phyloP scores from a whole-genome alignment of 768 basidiomycete genomes.

The Psilocybe cyanescens region DNA sequence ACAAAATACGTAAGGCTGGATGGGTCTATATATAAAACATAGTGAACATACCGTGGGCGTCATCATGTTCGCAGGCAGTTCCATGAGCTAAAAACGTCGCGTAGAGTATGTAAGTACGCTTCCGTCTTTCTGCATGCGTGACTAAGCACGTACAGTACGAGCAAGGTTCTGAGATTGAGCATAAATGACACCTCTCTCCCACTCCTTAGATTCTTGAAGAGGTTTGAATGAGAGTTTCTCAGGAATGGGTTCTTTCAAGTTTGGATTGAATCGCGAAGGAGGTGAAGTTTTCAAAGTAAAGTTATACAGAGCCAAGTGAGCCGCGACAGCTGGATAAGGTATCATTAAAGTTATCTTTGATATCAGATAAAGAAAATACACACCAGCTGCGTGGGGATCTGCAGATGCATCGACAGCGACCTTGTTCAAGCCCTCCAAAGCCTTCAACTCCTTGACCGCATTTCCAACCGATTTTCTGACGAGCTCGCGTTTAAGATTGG shows the following conservation, averaged over 20 bases:
- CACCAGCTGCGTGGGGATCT: conserved; percentile 83
- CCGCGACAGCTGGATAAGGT: conserved; percentile 64
- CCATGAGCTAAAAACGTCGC: conserved; percentile 60
- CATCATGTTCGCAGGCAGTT: conserved; percentile 84
- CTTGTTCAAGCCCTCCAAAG: conserved; percentile 62
- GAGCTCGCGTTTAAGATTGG: conserved; percentile 58
- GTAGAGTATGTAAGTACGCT: not conserved
- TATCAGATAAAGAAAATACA: conserved; percentile 19
- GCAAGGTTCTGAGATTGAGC: conserved; percentile 82
- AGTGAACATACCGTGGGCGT: conserved; percentile 68
- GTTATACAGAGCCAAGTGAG: conserved; percentile 74
- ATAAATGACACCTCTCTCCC: conserved; percentile 76
- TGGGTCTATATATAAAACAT: not conserved
- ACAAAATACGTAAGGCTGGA: not conserved
- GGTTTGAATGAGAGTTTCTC: conserved; percentile 55
- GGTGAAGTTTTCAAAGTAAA: conserved; percentile 81
- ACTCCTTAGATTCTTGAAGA: conserved; percentile 52
- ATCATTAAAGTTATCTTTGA: not conserved
- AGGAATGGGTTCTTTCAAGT: conserved; percentile 51
- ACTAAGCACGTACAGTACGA: conserved; percentile 55
- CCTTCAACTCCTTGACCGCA: conserved; percentile 71
- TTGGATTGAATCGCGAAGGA: conserved; percentile 67
- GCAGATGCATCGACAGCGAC: conserved; percentile 64
- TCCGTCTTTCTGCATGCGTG: conserved; percentile 1
- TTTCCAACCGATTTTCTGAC: conserved; percentile 74